Evolutionary conservation across 208 protist genomes (phyloP).

Genomic region (Trypanosoma platydactyli): DNA sequence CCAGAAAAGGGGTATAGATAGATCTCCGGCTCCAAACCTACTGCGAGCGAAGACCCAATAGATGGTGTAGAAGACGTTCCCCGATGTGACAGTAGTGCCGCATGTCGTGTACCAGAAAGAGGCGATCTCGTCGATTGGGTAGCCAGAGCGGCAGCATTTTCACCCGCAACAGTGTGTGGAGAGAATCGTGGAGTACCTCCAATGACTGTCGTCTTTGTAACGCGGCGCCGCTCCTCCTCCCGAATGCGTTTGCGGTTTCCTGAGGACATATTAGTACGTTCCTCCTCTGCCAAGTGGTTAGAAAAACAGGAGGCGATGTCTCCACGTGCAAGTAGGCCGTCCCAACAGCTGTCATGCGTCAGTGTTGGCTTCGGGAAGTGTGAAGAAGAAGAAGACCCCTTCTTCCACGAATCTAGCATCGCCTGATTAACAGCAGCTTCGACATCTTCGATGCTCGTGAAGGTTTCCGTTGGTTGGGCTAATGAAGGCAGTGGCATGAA

Average conservation of each 20-base stretch:
- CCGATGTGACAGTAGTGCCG: background rate
- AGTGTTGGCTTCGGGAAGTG: background rate
- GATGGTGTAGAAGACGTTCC: background rate
- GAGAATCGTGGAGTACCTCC: constrained; percentile 7
- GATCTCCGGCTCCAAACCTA: constrained; percentile 2
- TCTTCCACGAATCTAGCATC: background rate
- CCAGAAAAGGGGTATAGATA: constrained; percentile 50
- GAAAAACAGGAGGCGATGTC: constrained; percentile 28
- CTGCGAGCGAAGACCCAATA: background rate
- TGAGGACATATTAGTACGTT: background rate
- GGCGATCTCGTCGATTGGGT: background rate
- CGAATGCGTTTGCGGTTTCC: constrained; percentile 27
- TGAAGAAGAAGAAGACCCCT: too few relatives aligned
- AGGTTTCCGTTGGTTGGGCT: constrained; percentile 7
- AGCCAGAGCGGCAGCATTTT: background rate
- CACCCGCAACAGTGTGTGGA: background rate
- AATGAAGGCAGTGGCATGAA: constrained; percentile 14
- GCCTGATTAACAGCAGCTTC: constrained; percentile 2
- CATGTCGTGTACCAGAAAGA: background rate
- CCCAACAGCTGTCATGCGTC: constrained; percentile 18
- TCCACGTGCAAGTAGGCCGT: constrained; percentile 26
- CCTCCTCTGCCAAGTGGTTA: constrained; percentile 20
- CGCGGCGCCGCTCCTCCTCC: constrained; percentile 18
- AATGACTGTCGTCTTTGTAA: constrained; percentile 9
- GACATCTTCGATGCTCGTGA: constrained; percentile 4